phyloP scores from a whole-genome alignment of 495 filamentous ascomycete genomes.

The Aspergillus avenaceus region DNA sequence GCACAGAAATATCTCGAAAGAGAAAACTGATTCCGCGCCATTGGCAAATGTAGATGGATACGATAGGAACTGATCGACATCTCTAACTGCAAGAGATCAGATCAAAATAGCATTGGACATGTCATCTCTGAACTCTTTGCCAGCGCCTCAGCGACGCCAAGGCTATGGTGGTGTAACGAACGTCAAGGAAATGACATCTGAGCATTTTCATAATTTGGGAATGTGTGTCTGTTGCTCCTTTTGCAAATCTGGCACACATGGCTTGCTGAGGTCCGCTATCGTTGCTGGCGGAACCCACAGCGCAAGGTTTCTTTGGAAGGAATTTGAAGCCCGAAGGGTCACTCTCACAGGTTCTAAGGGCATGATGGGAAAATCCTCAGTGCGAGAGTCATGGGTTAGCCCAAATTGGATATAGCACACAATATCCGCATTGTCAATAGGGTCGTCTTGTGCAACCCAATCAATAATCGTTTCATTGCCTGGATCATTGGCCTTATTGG shows the following conservation, averaged over 20 bases:
- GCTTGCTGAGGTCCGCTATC: too few species aligned
- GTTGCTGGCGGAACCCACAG: slow-evolving; percentile 62
- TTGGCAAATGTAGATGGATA: background rate
- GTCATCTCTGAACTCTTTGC: background rate
- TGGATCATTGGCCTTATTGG: slow-evolving; percentile 21
- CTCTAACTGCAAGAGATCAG: too few species aligned
- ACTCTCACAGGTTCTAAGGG: slow-evolving; percentile 68
- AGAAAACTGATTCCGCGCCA: background rate
- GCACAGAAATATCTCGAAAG: too few species aligned
- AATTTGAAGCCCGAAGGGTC: slow-evolving; percentile 61
- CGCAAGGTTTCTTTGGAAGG: slow-evolving; percentile 67
- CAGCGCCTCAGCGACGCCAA: background rate
- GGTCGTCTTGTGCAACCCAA: slow-evolving; percentile 47
- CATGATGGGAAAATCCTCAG: slow-evolving; percentile 66
- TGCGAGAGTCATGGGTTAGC: slow-evolving; percentile 53
- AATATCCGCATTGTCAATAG: slow-evolving; percentile 49
- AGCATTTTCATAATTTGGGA: background rate
- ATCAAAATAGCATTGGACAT: background rate
- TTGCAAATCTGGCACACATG: background rate
- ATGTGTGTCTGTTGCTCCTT: background rate
- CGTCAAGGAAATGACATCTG: background rate
- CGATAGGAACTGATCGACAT: background rate
- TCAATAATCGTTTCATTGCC: background rate
- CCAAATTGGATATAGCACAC: slow-evolving; percentile 59
- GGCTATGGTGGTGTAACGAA: background rate